phyloP scores from a whole-genome alignment of 495 filamentous ascomycete genomes.

The Xylaria venustula region DNA sequence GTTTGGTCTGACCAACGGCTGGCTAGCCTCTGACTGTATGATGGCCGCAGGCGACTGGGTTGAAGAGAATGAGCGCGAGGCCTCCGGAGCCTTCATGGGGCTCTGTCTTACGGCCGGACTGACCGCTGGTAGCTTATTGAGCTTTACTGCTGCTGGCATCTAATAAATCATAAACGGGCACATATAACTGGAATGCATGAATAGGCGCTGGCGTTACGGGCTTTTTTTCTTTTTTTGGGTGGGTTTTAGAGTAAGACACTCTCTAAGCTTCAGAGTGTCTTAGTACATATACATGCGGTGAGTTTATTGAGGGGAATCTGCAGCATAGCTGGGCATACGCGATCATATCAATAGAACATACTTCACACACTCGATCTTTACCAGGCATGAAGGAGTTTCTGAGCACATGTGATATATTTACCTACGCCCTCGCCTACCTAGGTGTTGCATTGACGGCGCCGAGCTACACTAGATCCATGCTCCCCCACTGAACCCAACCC shows the following conservation, averaged over 20 bases:
- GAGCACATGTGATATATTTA: too few species aligned
- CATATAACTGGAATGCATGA: background rate
- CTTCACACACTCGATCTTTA: too few species aligned
- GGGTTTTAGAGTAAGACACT: too few species aligned
- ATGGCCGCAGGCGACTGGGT: conserved; percentile 84
- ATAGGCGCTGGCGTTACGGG: conserved; percentile 2
- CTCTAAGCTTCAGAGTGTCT: background rate
- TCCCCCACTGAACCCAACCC: too few species aligned
- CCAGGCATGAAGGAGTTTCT: too few species aligned
- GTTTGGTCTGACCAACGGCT: conserved; percentile 86
- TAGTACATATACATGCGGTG: background rate
- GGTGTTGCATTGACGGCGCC: too few species aligned
- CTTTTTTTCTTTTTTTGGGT: background rate
- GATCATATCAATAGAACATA: too few species aligned
- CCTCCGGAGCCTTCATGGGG: conserved; percentile 92
- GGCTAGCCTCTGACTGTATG: conserved; percentile 81
- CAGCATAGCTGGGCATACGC: too few species aligned
- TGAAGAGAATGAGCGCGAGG: conserved; percentile 74
- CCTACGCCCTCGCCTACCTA: too few species aligned
- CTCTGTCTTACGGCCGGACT: conserved; percentile 81
- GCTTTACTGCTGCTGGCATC: conserved; percentile 67
- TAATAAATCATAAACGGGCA: conserved; percentile 19
- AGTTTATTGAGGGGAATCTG: too few species aligned
- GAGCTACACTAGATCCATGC: too few species aligned
- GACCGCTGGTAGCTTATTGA: conserved; percentile 81